These are phyloP conservation scores for Sedum album DNA, from an alignment of 164 flowering plant genomes.

Conservation along the genomic window DNA sequence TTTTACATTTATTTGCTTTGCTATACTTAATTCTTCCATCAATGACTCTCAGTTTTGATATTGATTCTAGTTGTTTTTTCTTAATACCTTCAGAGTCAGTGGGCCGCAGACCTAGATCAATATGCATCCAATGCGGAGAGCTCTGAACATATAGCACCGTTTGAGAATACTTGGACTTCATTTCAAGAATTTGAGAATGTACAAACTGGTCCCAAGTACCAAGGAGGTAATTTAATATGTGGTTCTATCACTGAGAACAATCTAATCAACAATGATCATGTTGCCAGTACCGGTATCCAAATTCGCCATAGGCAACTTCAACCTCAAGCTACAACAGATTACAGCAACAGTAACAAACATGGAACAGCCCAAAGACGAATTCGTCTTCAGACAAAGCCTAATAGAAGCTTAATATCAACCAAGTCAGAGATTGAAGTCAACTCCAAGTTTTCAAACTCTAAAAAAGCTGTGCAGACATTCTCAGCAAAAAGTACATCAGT, in stretches of 20 bases:
- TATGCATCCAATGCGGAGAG: conserved; percentile 4
- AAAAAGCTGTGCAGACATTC: neutral
- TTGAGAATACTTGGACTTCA: neutral
- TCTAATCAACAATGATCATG: neutral
- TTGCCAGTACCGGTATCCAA: neutral
- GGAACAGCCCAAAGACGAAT: conserved; percentile 3
- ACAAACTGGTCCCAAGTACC: neutral
- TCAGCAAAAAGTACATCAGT: neutral
- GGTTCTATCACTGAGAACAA: neutral
- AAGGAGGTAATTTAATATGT: neutral
- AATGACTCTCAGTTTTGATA: neutral
- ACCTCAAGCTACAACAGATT: neutral
- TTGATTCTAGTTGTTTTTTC: neutral
- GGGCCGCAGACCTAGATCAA: neutral
- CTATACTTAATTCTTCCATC: neutral
- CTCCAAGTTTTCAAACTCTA: neutral
- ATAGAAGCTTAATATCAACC: neutral
- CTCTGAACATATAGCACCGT: neutral
- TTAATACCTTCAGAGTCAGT: neutral
- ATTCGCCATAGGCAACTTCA: neutral
- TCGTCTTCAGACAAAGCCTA: conserved; percentile 1
- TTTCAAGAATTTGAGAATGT: neutral
- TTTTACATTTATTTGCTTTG: neutral
- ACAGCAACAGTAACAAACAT: neutral
- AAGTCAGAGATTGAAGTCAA: neutral